Percentiles rank a stretch among this genome's conserved stretches.
Conservation (phyloP, 441 rosid genomes). For the Corymbia calophylla region DNA sequence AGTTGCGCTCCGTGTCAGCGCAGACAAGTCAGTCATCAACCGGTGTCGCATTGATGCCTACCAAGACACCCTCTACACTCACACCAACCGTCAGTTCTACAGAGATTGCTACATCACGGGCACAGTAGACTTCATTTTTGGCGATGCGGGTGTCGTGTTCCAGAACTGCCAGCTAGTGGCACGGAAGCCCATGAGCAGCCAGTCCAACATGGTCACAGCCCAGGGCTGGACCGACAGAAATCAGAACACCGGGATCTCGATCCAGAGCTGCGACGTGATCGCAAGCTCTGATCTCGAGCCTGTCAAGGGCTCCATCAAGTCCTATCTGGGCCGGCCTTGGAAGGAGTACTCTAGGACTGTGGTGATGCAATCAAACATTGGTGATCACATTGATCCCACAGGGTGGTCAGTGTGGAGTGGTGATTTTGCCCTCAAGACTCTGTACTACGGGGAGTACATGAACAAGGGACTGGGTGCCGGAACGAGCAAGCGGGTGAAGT, state of each 20-base stretch:
- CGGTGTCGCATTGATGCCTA: background rate
- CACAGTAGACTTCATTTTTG: background rate
- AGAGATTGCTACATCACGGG: background rate
- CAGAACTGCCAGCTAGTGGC: background rate
- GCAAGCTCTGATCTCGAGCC: background rate
- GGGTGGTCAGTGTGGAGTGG: background rate
- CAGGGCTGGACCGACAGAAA: background rate
- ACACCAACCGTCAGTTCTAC: background rate
- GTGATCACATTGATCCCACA: background rate
- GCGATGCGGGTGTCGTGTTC: background rate
- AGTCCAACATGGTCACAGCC: background rate
- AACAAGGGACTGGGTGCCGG: background rate
- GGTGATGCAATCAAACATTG: background rate
- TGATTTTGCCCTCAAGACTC: background rate
- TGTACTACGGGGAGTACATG: background rate
- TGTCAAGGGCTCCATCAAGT: background rate
- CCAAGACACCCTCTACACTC: background rate
- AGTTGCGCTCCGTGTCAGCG: background rate
- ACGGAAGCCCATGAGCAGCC: background rate
- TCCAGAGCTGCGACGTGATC: background rate
- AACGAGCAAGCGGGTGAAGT: background rate
- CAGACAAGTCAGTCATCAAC: background rate
- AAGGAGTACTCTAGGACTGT: background rate
- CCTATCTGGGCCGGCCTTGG: background rate
- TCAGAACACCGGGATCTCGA: background rate